Percentiles rank a stretch among this genome's conserved stretches.
phyloP scores from a whole-genome alignment of 2,329 filamentous ascomycete genomes.

The Teratosphaeria destructans region DNA sequence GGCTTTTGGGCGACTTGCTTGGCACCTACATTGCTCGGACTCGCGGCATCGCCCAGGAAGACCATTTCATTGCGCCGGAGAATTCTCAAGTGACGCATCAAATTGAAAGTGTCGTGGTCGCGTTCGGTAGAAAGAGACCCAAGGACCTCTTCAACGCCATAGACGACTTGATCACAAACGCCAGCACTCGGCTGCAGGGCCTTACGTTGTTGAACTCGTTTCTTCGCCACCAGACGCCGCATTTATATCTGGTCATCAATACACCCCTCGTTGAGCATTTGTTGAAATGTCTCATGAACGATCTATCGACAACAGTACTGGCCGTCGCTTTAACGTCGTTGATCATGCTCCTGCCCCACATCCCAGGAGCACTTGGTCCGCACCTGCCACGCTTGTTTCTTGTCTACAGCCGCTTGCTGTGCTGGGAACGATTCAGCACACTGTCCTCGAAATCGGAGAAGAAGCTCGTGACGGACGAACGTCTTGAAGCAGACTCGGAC shows the following conservation, averaged over 20 bases:
- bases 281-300: conserved; percentile 62
- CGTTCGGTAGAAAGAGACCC: conserved; percentile 57
- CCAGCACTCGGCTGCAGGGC: conserved; percentile 52
- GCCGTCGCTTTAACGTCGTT: conserved; percentile 63
- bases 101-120: conserved; percentile 43
- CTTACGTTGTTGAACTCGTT: conserved; percentile 62
- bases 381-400: conserved; percentile 67
- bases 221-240: conserved; percentile 65
- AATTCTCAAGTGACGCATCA: conserved; percentile 39
- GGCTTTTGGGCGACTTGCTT: conserved; percentile 46
- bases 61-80: conserved; percentile 28
- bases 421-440: conserved; percentile 55
- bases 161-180: conserved; percentile 55
- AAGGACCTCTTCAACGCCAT: conserved; percentile 58
- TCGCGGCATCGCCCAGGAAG: conserved; percentile 26
- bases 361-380: conserved; percentile 59
- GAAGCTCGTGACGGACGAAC: conserved; percentile 26
- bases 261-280: conserved; percentile 63
- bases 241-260: conserved; percentile 62
- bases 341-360: conserved; percentile 74
- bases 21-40: conserved; percentile 35
- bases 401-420: conserved; percentile 68
- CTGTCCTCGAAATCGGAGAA: conserved; percentile 24
- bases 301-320: conserved; percentile 68
- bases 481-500: conserved; percentile 23